Conservation (phyloP, 495 filamentous ascomycete genomes). For the Podospora didyma region DNA sequence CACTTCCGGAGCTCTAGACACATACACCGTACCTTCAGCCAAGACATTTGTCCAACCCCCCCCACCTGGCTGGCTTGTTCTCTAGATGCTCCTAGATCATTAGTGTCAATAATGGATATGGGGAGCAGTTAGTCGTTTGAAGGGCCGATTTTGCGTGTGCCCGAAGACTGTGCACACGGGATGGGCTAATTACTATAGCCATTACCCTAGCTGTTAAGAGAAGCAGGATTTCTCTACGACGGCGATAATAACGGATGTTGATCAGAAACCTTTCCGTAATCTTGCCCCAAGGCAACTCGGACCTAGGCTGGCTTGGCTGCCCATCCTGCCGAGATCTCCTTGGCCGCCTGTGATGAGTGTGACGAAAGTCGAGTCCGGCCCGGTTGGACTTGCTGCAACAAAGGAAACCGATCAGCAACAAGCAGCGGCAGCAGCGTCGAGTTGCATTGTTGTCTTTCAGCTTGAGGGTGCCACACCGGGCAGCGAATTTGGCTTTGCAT, state of each 20-base stretch:
- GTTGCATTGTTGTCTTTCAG: no score
- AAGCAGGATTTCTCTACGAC: neutral
- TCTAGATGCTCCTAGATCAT: neutral
- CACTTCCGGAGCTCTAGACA: no score
- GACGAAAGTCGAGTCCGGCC: no score
- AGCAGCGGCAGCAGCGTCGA: no score
- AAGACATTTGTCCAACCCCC: no score
- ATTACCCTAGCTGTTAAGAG: conserved; percentile 5
- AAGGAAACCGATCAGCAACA: no score
- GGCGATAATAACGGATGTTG: neutral
- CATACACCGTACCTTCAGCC: no score
- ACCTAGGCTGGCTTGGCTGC: neutral
- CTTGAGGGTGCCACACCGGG: no score
- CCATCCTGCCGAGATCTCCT: no score
- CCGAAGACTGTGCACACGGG: conserved; percentile 27
- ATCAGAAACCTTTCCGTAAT: neutral
- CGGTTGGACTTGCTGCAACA: no score
- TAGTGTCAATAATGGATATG: neutral
- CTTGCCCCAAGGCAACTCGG: neutral
- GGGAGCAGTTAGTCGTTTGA: neutral
- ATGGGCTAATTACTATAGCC: conserved; percentile 15
- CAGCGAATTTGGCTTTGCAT: neutral
- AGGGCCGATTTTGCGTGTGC: conserved; percentile 12
- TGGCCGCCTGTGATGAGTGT: no score
- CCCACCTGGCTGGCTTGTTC: no score